Evolutionary conservation across 306 rosid genomes (phyloP), one percentile per base, ranked within the genome.

Genomic region (Cucurbita maxima): DNA sequence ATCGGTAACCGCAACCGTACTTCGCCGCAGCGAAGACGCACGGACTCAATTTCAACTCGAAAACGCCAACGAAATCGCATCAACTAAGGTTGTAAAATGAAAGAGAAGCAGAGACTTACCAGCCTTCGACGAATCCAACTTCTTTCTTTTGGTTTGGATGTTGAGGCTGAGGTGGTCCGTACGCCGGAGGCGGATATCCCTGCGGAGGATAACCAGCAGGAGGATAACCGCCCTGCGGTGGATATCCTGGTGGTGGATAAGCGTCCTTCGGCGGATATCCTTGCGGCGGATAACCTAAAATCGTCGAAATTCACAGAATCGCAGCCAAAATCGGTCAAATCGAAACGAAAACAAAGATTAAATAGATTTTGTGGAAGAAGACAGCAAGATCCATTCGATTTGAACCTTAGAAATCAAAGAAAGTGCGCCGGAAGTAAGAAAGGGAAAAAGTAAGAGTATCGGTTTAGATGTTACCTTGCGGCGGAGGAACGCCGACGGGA

Each of bases 401-500:
- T 22, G 9, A 10, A 54, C 44, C 57, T 38, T 67, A 16, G n/a
- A 60, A 79, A 81, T 58, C 75, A 13, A 25, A 43, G 56, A 47
- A 45, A 44, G 62, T 18, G 7, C 16, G 45, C 0, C 5, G 5
- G 30, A 22, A 45, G 14, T 45, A 45, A 45, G 51, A 10, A 10
- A 45, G 51, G 14, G 10, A 50, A 40, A 40, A 40, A 40, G 25
- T 10, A 45, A 50, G 55, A 70, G 55, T 3, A 34, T 14, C 4
- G 18, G 56, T 22, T 50, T 13, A 30, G 6, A 34, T 18, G 10
- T 4, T 30, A 92, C 97, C 97, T 84, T 92, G 97, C 1, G 87
- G 84, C n/a, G 97, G 97, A 57, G 97, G 97, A 72, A 85, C 96
- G 2, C 96, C 97, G 19, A 92, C 96, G 3, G 97, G 97, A 9